A percentile compares a stretch with the other conserved stretches of the same genome.
These are phyloP conservation scores for Hymenoscyphus linearis DNA, from an alignment of 2,329 filamentous ascomycete genomes.

Conservation along the genomic window DNA sequence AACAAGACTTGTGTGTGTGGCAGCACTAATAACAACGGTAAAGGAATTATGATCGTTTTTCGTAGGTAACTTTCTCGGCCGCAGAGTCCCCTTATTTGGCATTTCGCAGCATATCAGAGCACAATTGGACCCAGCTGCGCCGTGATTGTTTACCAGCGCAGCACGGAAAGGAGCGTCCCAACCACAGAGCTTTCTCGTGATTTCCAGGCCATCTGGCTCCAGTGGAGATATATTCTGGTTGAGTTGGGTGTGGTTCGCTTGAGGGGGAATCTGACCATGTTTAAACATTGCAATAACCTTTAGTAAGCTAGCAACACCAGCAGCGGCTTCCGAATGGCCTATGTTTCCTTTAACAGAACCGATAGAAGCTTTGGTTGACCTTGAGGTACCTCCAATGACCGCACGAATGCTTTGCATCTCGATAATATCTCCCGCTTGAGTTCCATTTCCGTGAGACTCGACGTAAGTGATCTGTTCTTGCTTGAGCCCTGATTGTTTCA, in stretches of 20 bases:
- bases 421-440: constrained; percentile 19
- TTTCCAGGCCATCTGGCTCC: constrained; percentile 4
- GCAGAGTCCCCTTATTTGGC: neutral
- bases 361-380: constrained; percentile 3
- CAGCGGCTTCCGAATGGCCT: constrained; percentile 42
- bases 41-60: no score
- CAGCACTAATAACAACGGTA: neutral
- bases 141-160: constrained; percentile 22
- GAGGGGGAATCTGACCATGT: constrained; percentile 21
- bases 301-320: constrained; percentile 39
- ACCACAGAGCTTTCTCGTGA: constrained; percentile 4
- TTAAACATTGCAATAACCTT: constrained; percentile 38
- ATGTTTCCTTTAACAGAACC: constrained; percentile 35
- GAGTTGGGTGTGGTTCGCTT: constrained; percentile 27
- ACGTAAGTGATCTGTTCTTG: constrained; percentile 6
- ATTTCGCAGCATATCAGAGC: constrained; percentile 13
- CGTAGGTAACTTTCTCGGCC: no score
- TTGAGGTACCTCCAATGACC: constrained; percentile 7
- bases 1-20: neutral
- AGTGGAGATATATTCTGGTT: constrained; percentile 28
- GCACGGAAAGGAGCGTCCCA: constrained; percentile 11
- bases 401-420: constrained; percentile 15
- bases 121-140: constrained; percentile 22
- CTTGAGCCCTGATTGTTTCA: neutral
- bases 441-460: constrained; percentile 36